Percentiles rank a stretch among this genome's conserved stretches.
Conservation (phyloP, 2,329 filamentous ascomycete genomes). For the Sarocladium oryzae region DNA sequence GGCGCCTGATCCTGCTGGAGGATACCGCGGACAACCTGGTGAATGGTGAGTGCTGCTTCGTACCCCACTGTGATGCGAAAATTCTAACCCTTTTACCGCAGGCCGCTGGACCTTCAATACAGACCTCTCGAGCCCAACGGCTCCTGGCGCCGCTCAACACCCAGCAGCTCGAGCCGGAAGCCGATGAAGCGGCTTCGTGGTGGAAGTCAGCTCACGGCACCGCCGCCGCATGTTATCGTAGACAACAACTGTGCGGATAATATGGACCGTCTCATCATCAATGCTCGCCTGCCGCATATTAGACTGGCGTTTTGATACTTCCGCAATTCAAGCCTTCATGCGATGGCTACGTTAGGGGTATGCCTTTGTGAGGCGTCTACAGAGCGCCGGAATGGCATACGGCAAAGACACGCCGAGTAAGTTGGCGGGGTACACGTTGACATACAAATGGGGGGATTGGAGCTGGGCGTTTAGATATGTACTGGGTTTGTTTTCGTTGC, state of each 20-base stretch:
- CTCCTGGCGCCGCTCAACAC: conserved; percentile 9
- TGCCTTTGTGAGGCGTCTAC: no score
- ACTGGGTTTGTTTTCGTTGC: background rate
- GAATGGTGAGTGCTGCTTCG: conserved; percentile 59
- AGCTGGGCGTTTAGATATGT: conserved; percentile 4
- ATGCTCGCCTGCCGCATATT: no score
- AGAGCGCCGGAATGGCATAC: no score
- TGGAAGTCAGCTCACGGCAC: background rate
- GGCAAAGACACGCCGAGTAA: no score
- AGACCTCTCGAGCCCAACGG: conserved; percentile 20
- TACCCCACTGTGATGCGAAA: background rate
- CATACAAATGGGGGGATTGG: background rate
- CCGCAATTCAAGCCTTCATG: background rate
- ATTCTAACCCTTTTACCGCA: conserved; percentile 20
- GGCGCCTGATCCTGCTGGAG: conserved; percentile 80
- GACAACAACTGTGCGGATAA: no score
- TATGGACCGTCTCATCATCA: no score
- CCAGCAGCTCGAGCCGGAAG: background rate
- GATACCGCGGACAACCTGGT: conserved; percentile 91
- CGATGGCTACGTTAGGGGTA: no score
- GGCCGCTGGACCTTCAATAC: conserved; percentile 41
- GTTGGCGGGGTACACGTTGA: no score
- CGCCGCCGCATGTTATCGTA: no score
- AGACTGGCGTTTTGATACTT: conserved; percentile 1
- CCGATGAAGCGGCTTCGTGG: background rate